These are phyloP conservation scores for Pleomassaria siparia DNA, from an alignment of 2,329 filamentous ascomycete species.

Conservation along the genomic window DNA sequence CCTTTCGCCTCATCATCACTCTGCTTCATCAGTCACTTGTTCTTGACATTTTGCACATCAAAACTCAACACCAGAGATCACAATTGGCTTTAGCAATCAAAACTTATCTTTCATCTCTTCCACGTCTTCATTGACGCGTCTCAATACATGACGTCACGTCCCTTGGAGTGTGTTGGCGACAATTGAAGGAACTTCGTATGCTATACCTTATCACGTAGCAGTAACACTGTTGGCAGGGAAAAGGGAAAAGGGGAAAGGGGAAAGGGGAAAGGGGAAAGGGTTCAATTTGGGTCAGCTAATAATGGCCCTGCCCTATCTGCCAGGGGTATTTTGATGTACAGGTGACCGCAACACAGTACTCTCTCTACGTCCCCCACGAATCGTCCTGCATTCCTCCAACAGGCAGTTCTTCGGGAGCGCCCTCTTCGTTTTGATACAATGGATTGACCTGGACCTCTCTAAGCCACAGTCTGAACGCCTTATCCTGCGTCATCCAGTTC, in stretches of 20 bases:
- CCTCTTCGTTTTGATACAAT: constrained; percentile 42
- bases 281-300: background rate
- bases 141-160: constrained; percentile 2
- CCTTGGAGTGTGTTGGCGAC: too few species aligned
- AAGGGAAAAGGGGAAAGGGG: too few species aligned
- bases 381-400: constrained; percentile 25
- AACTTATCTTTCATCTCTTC: background rate
- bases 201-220: too few species aligned
- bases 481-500: constrained; percentile 33
- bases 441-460: constrained; percentile 39
- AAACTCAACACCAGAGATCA: background rate
- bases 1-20: constrained; percentile 3
- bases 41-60: background rate
- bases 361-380: background rate
- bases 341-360: too few species aligned
- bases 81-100: background rate
- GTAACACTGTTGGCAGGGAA: too few species aligned
- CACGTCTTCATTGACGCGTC: background rate
- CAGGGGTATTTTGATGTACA: background rate
- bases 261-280: background rate
- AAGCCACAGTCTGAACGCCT: constrained; percentile 46
- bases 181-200: too few species aligned
- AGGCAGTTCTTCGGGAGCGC: constrained; percentile 24
- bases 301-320: background rate
- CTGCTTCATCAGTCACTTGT: background rate